Conservation (phyloP, 1,284 basidiomycete genomes). For the Moesziomyces aphidis region DNA sequence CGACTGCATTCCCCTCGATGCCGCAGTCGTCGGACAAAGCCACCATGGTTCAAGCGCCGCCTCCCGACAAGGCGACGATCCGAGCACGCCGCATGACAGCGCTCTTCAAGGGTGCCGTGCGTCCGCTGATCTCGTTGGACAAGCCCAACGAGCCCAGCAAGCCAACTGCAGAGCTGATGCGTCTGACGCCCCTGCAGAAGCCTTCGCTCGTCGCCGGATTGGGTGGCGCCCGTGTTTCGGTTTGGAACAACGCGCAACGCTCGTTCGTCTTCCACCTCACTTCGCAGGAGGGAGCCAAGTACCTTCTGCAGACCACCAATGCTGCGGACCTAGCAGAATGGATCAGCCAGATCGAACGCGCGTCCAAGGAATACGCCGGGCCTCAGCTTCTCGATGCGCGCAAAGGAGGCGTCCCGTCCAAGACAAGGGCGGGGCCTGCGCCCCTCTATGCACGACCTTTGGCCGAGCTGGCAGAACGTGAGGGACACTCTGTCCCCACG, state of each 20-base stretch:
- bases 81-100: conserved; percentile 62
- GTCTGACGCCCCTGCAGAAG: conserved; percentile 53
- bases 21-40: conserved; percentile 13
- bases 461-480: conserved; percentile 49
- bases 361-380: conserved; percentile 39
- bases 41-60: conserved; percentile 18
- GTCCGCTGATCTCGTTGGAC: conserved; percentile 54
- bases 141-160: conserved; percentile 40
- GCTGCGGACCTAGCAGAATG: conserved; percentile 57
- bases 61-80: conserved; percentile 45
- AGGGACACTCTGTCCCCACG: conserved; percentile 53
- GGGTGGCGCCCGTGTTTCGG: conserved; percentile 52
- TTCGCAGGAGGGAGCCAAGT: conserved; percentile 55
- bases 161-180: conserved; percentile 47
- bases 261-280: conserved; percentile 63
- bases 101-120: conserved; percentile 61
- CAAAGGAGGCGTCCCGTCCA: conserved; percentile 13
- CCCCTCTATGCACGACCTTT: conserved; percentile 58
- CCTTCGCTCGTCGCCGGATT: conserved; percentile 49
- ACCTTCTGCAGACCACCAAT: conserved; percentile 60
- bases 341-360: conserved; percentile 50
- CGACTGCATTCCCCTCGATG: conserved; percentile 10
- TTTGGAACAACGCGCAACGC: conserved; percentile 62
- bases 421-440: conserved; percentile 12
- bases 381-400: conserved; percentile 12